phyloP scores from a whole-genome alignment of 73 alveolate genomes.

The Tetrahymena borealis region DNA sequence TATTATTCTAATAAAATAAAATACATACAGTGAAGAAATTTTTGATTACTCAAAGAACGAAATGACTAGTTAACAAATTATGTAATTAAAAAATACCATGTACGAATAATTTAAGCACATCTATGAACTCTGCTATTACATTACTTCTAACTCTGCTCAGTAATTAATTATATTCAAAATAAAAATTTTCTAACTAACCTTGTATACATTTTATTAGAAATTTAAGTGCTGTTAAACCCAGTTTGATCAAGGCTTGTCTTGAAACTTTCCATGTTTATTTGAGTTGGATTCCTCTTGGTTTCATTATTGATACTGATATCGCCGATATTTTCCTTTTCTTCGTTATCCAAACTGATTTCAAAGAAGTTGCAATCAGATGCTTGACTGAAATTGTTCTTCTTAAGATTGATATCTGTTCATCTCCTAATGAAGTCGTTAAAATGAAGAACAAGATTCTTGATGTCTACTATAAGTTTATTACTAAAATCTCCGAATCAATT shows the following conservation, averaged over 20 bases:
- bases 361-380: constrained; percentile 19
- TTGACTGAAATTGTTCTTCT: constrained; percentile 31
- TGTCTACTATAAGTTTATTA: background rate
- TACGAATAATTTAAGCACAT: background rate
- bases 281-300: constrained; percentile 73
- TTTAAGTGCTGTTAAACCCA: constrained; percentile 12
- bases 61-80: constrained; percentile 57
- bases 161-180: background rate
- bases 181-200: background rate
- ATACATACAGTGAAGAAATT: constrained; percentile 66
- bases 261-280: constrained; percentile 65
- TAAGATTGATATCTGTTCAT: constrained; percentile 8
- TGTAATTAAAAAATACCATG: constrained; percentile 71
- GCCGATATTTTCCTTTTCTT: constrained; percentile 11
- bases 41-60: constrained; percentile 78
- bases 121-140: background rate
- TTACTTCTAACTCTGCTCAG: background rate
- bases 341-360: background rate
- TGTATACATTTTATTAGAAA: background rate
- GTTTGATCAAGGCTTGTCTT: constrained; percentile 53
- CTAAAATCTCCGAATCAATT: background rate
- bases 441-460: background rate
- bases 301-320: constrained; percentile 66
- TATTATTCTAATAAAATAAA: too few relatives aligned
- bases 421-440: background rate